phyloP scores from a whole-genome alignment of 495 filamentous ascomycete genomes.

The Amniculicola lignicola region DNA sequence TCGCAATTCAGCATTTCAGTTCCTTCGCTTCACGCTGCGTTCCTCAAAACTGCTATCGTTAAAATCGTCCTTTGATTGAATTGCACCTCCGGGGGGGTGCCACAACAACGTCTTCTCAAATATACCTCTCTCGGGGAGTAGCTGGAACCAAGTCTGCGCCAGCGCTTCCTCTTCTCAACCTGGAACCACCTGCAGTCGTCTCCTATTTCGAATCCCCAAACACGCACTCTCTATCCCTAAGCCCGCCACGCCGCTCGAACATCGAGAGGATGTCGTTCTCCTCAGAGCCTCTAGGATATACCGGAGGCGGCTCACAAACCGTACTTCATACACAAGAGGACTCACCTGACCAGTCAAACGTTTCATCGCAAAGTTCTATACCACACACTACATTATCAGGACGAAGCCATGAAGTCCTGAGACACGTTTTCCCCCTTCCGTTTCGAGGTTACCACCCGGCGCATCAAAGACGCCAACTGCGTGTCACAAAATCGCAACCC shows the following conservation, averaged over 20 bases:
- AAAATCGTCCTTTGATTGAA: not conserved
- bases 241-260: slow-evolving; percentile 1
- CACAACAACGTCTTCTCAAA: slow-evolving; percentile 45
- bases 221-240: slow-evolving; percentile 18
- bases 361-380: not conserved
- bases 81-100: slow-evolving; percentile 20
- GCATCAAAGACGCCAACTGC: not conserved
- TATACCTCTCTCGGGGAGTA: slow-evolving; percentile 44
- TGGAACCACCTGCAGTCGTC: slow-evolving; percentile 20
- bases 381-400: not conserved
- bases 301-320: not conserved
- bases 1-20: not conserved
- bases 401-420: slow-evolving; percentile 17
- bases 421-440: slow-evolving; percentile 13
- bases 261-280: slow-evolving; percentile 10
- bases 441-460: not conserved
- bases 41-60: not conserved
- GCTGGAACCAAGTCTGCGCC: slow-evolving; percentile 35
- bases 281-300: slow-evolving; percentile 10
- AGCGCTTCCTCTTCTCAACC: slow-evolving; percentile 6
- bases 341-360: not conserved
- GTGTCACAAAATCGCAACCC: slow-evolving; percentile 13
- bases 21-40: not conserved
- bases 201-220: slow-evolving; percentile 37
- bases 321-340: not conserved